Percentiles rank a stretch among this genome's conserved stretches.
Conservation (phyloP, 176 grass and related monocot species). For the Oryza glumipatula region DNA sequence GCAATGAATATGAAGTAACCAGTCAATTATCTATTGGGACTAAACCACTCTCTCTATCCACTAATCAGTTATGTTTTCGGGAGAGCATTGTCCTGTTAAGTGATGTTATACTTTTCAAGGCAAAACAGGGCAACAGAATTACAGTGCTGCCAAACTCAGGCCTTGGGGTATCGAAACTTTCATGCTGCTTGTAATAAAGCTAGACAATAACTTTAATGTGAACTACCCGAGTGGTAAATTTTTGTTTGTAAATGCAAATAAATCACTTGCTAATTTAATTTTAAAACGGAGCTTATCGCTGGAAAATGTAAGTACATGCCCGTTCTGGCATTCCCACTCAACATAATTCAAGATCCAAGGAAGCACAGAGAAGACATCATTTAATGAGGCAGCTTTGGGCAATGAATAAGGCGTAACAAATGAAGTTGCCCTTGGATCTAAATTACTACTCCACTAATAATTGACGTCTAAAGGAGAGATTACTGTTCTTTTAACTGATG, state of each 20-base stretch:
- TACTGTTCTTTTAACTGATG: not conserved
- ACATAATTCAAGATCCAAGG: constrained; percentile 1
- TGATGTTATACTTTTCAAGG: not conserved
- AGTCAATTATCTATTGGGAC: not conserved
- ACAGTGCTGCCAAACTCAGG: not conserved
- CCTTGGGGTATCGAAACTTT: not conserved
- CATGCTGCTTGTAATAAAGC: not conserved
- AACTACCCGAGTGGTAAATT: not conserved
- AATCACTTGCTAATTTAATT: not conserved
- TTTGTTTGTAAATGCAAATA: not conserved
- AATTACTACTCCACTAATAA: not conserved
- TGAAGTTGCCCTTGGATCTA: not conserved
- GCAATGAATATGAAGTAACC: constrained; percentile 15
- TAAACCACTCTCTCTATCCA: too few species aligned
- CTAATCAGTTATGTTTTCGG: not conserved
- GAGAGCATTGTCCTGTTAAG: not conserved
- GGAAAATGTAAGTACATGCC: not conserved
- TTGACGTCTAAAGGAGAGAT: not conserved
- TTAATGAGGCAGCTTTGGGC: constrained; percentile 27
- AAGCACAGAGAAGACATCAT: constrained; percentile 5
- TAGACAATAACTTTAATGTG: not conserved
- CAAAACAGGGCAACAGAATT: not conserved
- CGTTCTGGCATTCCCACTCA: not conserved
- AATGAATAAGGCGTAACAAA: constrained; percentile 10
- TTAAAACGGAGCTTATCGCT: not conserved